Evolutionary conservation across 2,329 filamentous ascomycete genomes (phyloP).

Genomic region (Aspergillus udagawae): DNA sequence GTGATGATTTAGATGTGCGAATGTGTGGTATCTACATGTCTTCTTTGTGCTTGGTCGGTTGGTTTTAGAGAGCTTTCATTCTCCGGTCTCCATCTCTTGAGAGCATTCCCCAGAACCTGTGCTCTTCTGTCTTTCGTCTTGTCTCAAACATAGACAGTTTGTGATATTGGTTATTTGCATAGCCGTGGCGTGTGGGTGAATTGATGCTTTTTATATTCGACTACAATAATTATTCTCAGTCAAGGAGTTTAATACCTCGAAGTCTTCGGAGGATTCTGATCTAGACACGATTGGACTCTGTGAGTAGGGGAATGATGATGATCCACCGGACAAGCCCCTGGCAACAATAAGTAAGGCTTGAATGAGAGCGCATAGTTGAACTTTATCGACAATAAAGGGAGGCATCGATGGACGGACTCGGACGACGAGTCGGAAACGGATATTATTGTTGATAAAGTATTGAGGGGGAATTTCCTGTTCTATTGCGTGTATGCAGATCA

Average conservation of each 20-base stretch:
- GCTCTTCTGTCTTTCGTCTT: background rate
- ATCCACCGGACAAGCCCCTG: background rate
- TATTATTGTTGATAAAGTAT: background rate
- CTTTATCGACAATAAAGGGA: background rate
- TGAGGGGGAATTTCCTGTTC: too few species aligned
- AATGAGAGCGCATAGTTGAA: background rate
- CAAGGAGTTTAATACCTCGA: background rate
- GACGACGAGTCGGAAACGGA: background rate
- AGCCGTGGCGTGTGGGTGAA: background rate
- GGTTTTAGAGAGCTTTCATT: background rate
- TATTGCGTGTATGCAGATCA: background rate
- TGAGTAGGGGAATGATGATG: background rate
- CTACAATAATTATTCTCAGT: background rate
- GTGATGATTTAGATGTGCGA: slow-evolving; percentile 10
- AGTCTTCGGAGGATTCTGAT: background rate
- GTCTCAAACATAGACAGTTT: background rate
- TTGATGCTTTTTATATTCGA: background rate
- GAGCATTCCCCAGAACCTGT: background rate
- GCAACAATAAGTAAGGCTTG: background rate
- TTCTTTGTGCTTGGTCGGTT: background rate
- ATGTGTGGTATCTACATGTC: slow-evolving; percentile 1
- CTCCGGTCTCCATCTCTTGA: background rate
- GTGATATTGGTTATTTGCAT: background rate
- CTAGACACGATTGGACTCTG: background rate
- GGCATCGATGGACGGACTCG: background rate